Percentiles rank a stretch among this genome's conserved stretches.
Conservation (phyloP, 805 yeast genomes). For the Nakazawaea anatomiae region DNA sequence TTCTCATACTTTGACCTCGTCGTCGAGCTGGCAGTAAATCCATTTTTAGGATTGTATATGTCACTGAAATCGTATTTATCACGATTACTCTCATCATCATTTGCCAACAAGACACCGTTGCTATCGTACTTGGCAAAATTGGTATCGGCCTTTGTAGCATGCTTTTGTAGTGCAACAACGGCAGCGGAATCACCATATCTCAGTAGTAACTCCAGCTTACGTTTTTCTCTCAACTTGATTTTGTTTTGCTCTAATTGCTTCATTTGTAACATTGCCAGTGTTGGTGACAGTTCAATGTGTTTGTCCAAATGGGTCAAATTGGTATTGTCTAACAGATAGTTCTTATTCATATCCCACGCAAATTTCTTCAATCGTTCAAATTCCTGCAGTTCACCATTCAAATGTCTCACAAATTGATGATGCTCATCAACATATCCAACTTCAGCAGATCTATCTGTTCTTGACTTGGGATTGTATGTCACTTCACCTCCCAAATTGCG, state of each 20-base stretch:
- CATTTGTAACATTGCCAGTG: constrained; percentile 32
- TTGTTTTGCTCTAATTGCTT: constrained; percentile 27
- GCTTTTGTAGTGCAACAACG: no score
- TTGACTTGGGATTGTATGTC: constrained; percentile 50
- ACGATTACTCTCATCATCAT: constrained; percentile 3
- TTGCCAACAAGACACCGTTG: constrained; percentile 7
- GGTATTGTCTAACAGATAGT: constrained; percentile 1
- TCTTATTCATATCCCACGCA: constrained; percentile 34
- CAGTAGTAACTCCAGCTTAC: constrained; percentile 26
- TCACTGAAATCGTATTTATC: constrained; percentile 12
- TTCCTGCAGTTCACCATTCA: constrained; percentile 52
- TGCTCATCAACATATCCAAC: constrained; percentile 27
- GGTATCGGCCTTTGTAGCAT: background rate
- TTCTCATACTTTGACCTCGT: constrained; percentile 26
- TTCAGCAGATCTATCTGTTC: constrained; percentile 28
- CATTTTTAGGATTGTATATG: constrained; percentile 6
- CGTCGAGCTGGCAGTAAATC: background rate
- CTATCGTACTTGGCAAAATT: constrained; percentile 7
- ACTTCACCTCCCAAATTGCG: constrained; percentile 37
- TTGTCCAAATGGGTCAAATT: constrained; percentile 18
- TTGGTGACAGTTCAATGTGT: constrained; percentile 39
- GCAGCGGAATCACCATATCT: constrained; percentile 30
- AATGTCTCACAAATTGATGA: constrained; percentile 48
- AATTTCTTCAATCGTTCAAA: constrained; percentile 41
- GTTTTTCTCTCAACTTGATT: constrained; percentile 20